Evolutionary conservation across 768 basidiomycete genomes (phyloP).

Genomic region (Pisolithus marmoratus): DNA sequence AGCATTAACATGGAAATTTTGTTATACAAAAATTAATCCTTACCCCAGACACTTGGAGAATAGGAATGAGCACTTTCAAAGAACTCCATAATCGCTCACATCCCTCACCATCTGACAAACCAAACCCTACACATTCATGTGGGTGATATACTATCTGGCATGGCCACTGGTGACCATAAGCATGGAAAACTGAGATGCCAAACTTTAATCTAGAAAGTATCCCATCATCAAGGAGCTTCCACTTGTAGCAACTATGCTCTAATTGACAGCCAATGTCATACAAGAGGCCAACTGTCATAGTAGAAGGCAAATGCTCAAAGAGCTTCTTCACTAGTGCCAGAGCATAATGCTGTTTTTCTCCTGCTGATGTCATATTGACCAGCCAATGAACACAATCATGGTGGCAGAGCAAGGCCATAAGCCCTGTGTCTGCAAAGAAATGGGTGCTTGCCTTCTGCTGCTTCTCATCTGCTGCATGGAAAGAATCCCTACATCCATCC

Average conservation of each 20-base stretch:
- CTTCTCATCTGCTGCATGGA: conserved; percentile 14
- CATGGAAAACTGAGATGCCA: conserved; percentile 28
- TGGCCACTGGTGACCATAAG: conserved; percentile 30
- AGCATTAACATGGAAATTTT: neutral
- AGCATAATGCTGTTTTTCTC: conserved; percentile 16
- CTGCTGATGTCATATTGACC: conserved; percentile 13
- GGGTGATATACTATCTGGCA: conserved; percentile 34
- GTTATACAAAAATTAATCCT: neutral
- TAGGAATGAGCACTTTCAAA: conserved; percentile 15
- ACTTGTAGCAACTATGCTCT: conserved; percentile 3
- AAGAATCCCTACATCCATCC: conserved; percentile 29
- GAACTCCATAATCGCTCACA: conserved; percentile 31
- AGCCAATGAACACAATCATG: conserved; percentile 16
- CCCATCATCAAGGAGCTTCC: conserved; percentile 1
- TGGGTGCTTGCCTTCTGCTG: conserved; percentile 12
- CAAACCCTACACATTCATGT: conserved; percentile 22
- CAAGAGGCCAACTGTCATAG: conserved; percentile 2
- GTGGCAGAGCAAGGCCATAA: conserved; percentile 12
- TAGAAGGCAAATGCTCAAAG: neutral
- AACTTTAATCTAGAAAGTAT: conserved; percentile 12
- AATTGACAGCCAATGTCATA: conserved; percentile 6
- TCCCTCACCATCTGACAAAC: conserved; percentile 32
- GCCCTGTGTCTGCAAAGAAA: conserved; percentile 12
- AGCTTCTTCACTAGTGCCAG: neutral
- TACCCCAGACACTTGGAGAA: conserved; percentile 15